phyloP scores from a whole-genome alignment of 2,329 filamentous ascomycete genomes.

The Arthrobotrys megalospora region DNA sequence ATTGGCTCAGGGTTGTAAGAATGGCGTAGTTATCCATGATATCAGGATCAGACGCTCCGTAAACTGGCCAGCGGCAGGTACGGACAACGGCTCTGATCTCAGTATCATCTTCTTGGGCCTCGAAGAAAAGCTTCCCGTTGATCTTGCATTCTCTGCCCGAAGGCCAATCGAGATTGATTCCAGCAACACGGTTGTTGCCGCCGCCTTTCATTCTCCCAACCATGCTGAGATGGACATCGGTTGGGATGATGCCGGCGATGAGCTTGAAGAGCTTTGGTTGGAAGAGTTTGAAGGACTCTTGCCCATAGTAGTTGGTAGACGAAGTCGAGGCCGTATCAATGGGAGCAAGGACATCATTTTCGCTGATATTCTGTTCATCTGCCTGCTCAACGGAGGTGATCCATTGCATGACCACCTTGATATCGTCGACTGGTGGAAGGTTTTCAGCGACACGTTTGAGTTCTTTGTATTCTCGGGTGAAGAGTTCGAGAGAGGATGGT shows the following conservation, averaged over 20 bases:
- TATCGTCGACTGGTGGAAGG: conserved; percentile 18
- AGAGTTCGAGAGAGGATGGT: not conserved
- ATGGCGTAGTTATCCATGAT: conserved; percentile 45
- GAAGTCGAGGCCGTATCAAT: conserved; percentile 48
- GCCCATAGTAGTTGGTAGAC: conserved; percentile 54
- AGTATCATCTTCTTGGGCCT: conserved; percentile 20
- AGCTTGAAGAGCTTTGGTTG: conserved; percentile 56
- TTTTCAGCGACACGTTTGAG: conserved; percentile 1
- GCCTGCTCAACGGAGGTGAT: conserved; percentile 28
- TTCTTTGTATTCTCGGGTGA: conserved; percentile 21
- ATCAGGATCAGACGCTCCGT: conserved; percentile 23
- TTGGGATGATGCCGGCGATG: conserved; percentile 41
- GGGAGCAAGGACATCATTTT: conserved; percentile 33
- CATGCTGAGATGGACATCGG: conserved; percentile 23
- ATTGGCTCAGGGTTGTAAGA: conserved; percentile 25
- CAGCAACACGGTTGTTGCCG: conserved; percentile 53
- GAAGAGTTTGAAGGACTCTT: conserved; percentile 49
- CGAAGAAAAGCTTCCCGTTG: conserved; percentile 33
- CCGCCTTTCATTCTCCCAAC: conserved; percentile 58
- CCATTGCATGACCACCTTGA: conserved; percentile 37
- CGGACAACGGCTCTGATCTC: conserved; percentile 55
- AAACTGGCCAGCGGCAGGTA: conserved; percentile 31
- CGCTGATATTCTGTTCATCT: conserved; percentile 28
- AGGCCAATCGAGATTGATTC: conserved; percentile 53
- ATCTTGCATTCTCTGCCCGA: conserved; percentile 30